A percentile compares a stretch with the other conserved stretches of the same genome.
phyloP scores from a whole-genome alignment of 2,329 filamentous ascomycete genomes.

The Trichophyton equinum region DNA sequence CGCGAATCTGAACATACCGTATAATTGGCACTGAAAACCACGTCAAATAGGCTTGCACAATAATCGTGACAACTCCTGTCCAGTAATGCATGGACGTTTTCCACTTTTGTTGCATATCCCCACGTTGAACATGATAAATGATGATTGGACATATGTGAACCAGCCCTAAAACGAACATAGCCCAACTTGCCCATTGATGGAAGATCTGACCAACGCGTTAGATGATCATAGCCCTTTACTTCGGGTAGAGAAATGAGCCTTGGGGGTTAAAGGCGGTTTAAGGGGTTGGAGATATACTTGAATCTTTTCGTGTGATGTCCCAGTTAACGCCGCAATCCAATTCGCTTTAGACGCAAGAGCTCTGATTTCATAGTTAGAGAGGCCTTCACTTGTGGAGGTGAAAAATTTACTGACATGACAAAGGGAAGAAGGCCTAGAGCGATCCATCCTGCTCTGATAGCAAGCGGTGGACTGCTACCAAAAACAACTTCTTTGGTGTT shows the following conservation, averaged over 20 bases:
- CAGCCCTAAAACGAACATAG: slow-evolving; percentile 43
- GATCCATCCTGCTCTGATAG: slow-evolving; percentile 42
- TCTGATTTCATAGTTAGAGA: neutral
- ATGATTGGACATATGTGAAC: slow-evolving; percentile 49
- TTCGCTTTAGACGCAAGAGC: slow-evolving; percentile 36
- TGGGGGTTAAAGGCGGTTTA: no score
- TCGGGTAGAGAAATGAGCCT: no score
- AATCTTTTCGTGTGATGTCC: slow-evolving; percentile 44
- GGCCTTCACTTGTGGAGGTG: neutral
- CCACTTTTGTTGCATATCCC: slow-evolving; percentile 37
- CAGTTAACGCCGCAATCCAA: slow-evolving; percentile 35
- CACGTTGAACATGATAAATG: slow-evolving; percentile 34
- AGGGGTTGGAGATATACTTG: slow-evolving; percentile 5
- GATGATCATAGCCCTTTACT: neutral
- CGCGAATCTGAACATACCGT: slow-evolving; percentile 13
- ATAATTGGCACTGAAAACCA: slow-evolving; percentile 26
- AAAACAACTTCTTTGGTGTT: slow-evolving; percentile 29
- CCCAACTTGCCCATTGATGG: slow-evolving; percentile 41
- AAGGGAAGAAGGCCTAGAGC: slow-evolving; percentile 42
- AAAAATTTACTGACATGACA: slow-evolving; percentile 27
- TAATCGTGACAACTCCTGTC: slow-evolving; percentile 43
- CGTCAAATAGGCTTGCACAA: slow-evolving; percentile 44
- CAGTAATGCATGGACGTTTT: slow-evolving; percentile 37
- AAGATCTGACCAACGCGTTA: slow-evolving; percentile 30
- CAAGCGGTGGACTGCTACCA: slow-evolving; percentile 42